Conservation (phyloP, 495 filamentous ascomycete genomes). For the Annulohypoxylon stygium region DNA sequence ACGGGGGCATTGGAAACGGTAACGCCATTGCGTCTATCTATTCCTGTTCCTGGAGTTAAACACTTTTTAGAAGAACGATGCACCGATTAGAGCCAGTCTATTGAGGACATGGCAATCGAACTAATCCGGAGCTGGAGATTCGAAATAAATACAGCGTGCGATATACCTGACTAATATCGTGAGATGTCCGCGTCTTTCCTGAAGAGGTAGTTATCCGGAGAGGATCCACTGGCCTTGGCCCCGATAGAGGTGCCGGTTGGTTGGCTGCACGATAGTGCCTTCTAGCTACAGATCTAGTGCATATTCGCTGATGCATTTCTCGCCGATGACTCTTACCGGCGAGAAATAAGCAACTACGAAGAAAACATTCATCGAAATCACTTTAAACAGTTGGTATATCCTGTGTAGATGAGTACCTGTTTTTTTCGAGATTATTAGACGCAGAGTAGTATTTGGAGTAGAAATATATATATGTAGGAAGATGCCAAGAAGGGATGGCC, state of each 20-base stretch:
- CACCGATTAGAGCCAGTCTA: neutral
- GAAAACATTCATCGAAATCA: neutral
- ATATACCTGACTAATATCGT: constrained; percentile 11
- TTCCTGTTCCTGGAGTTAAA: neutral
- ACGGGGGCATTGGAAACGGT: constrained; percentile 29
- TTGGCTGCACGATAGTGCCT: neutral
- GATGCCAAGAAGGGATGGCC: too few species aligned
- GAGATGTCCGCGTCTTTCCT: neutral
- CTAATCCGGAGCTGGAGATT: neutral
- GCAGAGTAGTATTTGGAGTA: too few species aligned
- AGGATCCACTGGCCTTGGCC: constrained; percentile 13
- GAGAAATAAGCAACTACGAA: neutral
- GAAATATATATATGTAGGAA: too few species aligned
- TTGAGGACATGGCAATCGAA: neutral
- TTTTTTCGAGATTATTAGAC: too few species aligned
- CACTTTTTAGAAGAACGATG: neutral
- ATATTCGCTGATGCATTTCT: neutral
- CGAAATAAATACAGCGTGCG: constrained; percentile 8
- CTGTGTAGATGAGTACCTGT: neutral
- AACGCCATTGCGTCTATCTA: constrained; percentile 27
- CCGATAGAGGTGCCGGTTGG: constrained; percentile 12
- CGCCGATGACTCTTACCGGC: constrained; percentile 41
- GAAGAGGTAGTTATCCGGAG: constrained; percentile 22
- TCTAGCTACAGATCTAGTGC: neutral
- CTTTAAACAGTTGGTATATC: too few species aligned